Evolutionary conservation across 805 yeast genomes (phyloP), one percentile per base, ranked within the genome.

Genomic region (Pichia ethanolica): DNA sequence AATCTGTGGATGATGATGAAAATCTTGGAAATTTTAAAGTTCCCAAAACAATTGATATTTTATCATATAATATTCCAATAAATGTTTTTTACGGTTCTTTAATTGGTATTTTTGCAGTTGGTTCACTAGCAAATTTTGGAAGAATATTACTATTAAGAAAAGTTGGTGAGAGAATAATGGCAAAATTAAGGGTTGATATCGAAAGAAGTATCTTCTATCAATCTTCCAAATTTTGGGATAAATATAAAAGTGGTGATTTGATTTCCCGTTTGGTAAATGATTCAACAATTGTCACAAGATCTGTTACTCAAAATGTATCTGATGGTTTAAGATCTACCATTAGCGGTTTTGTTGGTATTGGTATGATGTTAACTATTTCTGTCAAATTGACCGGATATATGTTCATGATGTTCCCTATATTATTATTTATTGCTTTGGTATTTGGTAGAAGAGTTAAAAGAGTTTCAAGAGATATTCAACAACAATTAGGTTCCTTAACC

Each of bases 281-380:
- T 64, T 86, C 97, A 1, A 88, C 89, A 33, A 81, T 91, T 41
- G 95, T 91, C 12, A 78, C 96, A 7, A 80, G 83, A 59, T 81
- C 96, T 0, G 79, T 91, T 20, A 88, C 97, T 35, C 91, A 86
- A 57, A 90, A 91, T 63, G 75, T 91, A 27, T 83, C 93, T 50
- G 97, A 91, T 63, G 98, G 98, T n/a, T 74, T 89, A 36, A 71
- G 97, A 50, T 82, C 97, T 0, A 64, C 82, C 1, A 79, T 91
- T 25, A 81, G 89, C 58, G 96, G 96, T 1, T 71, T 78, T 43
- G 95, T 88, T 39, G 98, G 97, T 7, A 70, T 90, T 43, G 78
- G 87, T 4, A 89, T 90, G 96, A 91, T 91, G 98, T 72, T 87
- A 54, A 80, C 80, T 57, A 93, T 90, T 9, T 83, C 93, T 37